Evolutionary conservation across 2,329 filamentous ascomycete species (phyloP), one percentile per base, ranked within the genome.

Genomic region (Curvularia verruculosa): DNA sequence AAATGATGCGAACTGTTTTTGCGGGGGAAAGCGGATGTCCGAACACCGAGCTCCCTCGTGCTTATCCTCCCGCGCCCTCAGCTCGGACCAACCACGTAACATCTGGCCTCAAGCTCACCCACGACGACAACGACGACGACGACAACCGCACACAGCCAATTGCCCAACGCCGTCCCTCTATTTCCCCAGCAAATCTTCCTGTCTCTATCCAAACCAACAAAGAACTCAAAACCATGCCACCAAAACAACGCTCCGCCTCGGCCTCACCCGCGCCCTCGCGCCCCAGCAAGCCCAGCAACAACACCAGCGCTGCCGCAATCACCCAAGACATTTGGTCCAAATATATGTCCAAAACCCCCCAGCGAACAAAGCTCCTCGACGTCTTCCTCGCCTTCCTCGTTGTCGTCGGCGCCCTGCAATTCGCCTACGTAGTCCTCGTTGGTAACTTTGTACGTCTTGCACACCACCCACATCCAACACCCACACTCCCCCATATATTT

Each of bases 331-430:
- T 97, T 66, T 89, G 88, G 84, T 81, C 87, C 68, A 87, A 91
- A 78, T 99, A 99, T 79, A 76, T 88, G 53, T 81, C 89, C 66
- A 84, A 87, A 67, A 99, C 95, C 43, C 88, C 94, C 45, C 93
- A 96, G 83, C 87, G 94, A 61, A 94, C 89, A 46, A 95, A 96
- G 84, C 85, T 99, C 60, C 85, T 98, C 61, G 95, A 99, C 77
- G 85, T 85, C 34, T 99, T 99, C 77, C 88, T 99, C 85, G 86
- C 79, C 3, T 99, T 97, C 77, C 81, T 99, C 57, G 87, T 95
- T 21, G 83, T 88, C 1, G 91, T 96, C 4, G 95, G 92, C 49
- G 91, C 82, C n/a, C 77, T 98, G 70, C 95, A 99, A 79, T 98
- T 99, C 77, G 76, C 90, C 58, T 99, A 99, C 80, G 97, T 94